Evolutionary conservation across 2,329 filamentous ascomycete species (phyloP), one percentile per base, ranked within the genome.

Genomic region (Exophiala sp.): DNA sequence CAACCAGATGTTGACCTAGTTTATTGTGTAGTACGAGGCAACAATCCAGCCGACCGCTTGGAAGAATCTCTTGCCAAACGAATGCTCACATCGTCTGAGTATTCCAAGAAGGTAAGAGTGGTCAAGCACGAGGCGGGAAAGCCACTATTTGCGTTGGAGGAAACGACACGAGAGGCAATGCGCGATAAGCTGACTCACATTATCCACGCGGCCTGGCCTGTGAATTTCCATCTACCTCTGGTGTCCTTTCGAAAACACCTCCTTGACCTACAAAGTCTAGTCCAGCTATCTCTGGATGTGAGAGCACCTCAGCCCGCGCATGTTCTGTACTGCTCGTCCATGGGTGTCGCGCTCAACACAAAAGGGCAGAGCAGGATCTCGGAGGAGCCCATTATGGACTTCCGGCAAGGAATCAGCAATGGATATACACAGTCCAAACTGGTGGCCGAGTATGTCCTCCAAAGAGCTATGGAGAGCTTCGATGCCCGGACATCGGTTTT

Each of bases 201-300:
- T 16, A 77, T 87, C 50, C 83, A 86, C 63, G 74, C 82, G 6
- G 83, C 83, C n/a, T 86, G 83, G 83, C 74, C 79, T 1, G 84
- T 86, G n/a, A 85, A 86, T 66, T 86, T 86, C 69, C 78, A 76
- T 33, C 71, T 83, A 50, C 74, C 76, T 3, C 70, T 86, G 1
- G 67, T 67, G 40, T 80, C 76, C 57, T 86, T 85, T 61, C 75
- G 75, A 43, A 32, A 52, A 10, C 75, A 79, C 60, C 75, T 72
- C 43, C 75, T 80, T 56, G 76, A 77, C 57, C 76, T 85, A 33
- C 68, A 70, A 3, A 75, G 72, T 33, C 68, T 80, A 9, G 67
- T 68, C 9, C 74, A 82, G 55, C 67, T 83, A 0, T 65, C 83
- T 61, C 21, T 68, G 60, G 14, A 60, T 60, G 4, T 54, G 48